Conservation (phyloP, 1,139 yeast genomes). For the Candida sp. region DNA sequence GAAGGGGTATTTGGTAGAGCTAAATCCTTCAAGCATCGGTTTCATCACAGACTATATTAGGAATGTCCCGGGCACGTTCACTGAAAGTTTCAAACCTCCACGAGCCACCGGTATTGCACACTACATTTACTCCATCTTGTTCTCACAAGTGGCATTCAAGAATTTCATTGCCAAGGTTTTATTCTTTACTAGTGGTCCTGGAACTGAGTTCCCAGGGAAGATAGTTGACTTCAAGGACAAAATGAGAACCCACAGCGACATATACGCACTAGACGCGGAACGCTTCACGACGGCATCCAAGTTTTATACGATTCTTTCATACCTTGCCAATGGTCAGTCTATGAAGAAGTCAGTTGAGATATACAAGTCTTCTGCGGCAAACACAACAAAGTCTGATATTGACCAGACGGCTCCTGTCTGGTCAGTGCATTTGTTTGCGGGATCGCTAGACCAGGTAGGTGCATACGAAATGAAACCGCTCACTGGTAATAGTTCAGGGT, state of each 20-base stretch:
- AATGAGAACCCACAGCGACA: slow-evolving; percentile 41
- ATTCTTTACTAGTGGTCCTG: slow-evolving; percentile 40
- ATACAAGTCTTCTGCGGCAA: slow-evolving; percentile 23
- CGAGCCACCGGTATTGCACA: slow-evolving; percentile 39
- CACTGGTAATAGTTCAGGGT: slow-evolving; percentile 33
- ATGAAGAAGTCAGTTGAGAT: slow-evolving; percentile 16
- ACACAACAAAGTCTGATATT: slow-evolving; percentile 28
- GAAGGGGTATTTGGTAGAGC: slow-evolving; percentile 1
- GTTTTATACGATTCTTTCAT: slow-evolving; percentile 32
- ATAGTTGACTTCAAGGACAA: slow-evolving; percentile 23
- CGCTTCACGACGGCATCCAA: slow-evolving; percentile 28
- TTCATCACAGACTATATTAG: slow-evolving; percentile 16
- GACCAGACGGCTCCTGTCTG: slow-evolving; percentile 27
- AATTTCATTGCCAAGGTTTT: slow-evolving; percentile 28
- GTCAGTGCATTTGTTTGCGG: slow-evolving; percentile 34
- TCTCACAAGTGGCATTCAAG: slow-evolving; percentile 21
- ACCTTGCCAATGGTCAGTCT: slow-evolving; percentile 34
- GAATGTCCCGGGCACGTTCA: slow-evolving; percentile 25
- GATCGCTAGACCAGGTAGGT: slow-evolving; percentile 46
- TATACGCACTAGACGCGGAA: slow-evolving; percentile 31
- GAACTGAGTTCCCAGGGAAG: slow-evolving; percentile 37
- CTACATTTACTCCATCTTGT: slow-evolving; percentile 24
- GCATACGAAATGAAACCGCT: slow-evolving; percentile 42
- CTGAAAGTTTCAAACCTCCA: slow-evolving; percentile 31
- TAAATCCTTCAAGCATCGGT: not conserved